Conservation (phyloP, 768 basidiomycete species). For the Russula foetens region DNA sequence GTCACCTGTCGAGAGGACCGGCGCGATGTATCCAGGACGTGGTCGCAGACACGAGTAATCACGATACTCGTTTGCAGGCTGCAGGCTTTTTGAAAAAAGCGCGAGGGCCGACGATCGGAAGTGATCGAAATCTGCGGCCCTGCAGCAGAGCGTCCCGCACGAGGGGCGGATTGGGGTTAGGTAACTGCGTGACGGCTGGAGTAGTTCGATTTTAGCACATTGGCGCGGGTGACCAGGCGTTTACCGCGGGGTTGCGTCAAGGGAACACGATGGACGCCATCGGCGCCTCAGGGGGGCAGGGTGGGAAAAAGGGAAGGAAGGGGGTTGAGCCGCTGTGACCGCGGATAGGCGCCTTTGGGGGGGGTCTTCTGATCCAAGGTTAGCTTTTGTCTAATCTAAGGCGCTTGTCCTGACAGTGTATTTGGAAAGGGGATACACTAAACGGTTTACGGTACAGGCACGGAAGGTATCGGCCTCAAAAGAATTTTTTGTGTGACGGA, state of each 20-base stretch:
- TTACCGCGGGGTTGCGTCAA: no score
- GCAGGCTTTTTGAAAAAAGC: not conserved
- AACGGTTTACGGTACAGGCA: conserved; percentile 2
- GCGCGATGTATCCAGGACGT: not conserved
- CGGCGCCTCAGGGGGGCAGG: not conserved
- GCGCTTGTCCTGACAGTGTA: conserved; percentile 7
- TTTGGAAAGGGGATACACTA: conserved; percentile 4
- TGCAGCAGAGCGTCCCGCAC: no score
- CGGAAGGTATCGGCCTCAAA: not conserved
- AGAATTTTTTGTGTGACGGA: not conserved
- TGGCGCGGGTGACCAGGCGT: no score
- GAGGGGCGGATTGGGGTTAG: not conserved
- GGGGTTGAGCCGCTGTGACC: not conserved
- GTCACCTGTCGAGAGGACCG: conserved; percentile 5
- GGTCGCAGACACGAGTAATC: conserved; percentile 3
- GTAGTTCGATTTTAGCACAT: not conserved
- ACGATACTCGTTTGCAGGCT: conserved; percentile 1
- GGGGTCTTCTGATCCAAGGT: conserved; percentile 14
- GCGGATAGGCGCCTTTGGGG: conserved; percentile 10
- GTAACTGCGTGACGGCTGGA: not conserved
- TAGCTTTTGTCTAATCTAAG: conserved; percentile 10
- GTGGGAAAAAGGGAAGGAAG: not conserved
- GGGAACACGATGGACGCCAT: no score
- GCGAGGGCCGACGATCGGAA: conserved; percentile 13
- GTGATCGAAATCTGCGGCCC: not conserved